Conservation (phyloP, 75 land plant genomes). For the Cunninghamia lanceolata region DNA sequence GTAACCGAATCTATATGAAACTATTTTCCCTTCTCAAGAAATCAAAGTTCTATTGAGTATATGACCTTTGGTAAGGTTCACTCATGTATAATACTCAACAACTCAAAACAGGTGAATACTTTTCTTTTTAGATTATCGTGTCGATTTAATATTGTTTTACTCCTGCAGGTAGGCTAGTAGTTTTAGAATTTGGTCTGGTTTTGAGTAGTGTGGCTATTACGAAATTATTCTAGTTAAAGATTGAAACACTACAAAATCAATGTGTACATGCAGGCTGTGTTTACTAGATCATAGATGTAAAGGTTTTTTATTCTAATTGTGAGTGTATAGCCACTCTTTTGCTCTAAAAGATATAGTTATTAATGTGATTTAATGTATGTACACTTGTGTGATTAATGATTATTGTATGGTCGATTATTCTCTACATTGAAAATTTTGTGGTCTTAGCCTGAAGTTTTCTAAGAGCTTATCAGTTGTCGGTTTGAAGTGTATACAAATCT, state of each 20-base stretch:
- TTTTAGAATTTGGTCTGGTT: too few species aligned
- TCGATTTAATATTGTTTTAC: too few species aligned
- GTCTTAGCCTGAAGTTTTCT: background rate
- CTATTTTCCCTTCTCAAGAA: too few species aligned
- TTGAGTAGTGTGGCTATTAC: background rate
- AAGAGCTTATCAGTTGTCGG: constrained; percentile 1
- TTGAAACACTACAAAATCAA: background rate
- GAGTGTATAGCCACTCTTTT: background rate
- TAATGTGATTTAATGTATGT: background rate
- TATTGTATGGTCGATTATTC: too few species aligned
- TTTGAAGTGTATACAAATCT: constrained; percentile 89
- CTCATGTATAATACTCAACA: too few species aligned
- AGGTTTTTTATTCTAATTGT: background rate
- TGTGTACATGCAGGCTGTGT: background rate
- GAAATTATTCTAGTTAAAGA: background rate
- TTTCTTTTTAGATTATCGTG: too few species aligned
- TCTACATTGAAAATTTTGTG: background rate
- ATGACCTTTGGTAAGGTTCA: too few species aligned
- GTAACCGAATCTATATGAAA: too few species aligned
- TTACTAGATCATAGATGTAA: background rate
- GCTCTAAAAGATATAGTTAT: background rate
- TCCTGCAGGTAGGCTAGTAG: too few species aligned
- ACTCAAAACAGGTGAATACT: too few species aligned
- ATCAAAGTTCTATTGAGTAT: too few species aligned
- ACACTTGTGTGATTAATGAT: background rate